Evolutionary conservation across 495 filamentous ascomycete species (phyloP).

Genomic region (Penicillium angulare): DNA sequence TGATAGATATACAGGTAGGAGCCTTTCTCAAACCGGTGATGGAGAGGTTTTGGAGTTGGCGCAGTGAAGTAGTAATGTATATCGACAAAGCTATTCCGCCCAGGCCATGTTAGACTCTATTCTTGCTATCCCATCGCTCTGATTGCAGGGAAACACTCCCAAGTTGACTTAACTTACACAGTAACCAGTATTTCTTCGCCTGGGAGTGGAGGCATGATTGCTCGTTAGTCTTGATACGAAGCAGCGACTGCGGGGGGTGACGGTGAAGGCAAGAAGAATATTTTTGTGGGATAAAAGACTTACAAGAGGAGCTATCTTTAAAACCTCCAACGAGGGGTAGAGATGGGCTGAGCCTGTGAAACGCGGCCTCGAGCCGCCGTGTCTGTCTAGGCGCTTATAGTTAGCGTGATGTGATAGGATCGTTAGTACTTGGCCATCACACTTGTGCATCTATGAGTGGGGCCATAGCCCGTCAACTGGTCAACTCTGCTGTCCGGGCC

Average conservation of each 20-base stretch:
- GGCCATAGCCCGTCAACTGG: conserved; percentile 2
- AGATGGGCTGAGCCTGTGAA: conserved; percentile 12
- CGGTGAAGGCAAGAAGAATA: background rate
- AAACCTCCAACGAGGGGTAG: conserved; percentile 18
- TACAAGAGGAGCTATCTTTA: conserved; percentile 11
- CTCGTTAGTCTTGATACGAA: background rate
- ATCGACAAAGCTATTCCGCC: conserved; percentile 69
- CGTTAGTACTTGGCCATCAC: conserved; percentile 13
- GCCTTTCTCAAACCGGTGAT: conserved; percentile 85
- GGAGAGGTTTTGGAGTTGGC: conserved; percentile 65
- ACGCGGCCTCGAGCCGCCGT: conserved; percentile 19
- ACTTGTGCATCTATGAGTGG: background rate
- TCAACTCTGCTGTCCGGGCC: conserved; percentile 1
- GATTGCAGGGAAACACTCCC: conserved; percentile 27
- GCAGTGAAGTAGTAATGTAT: conserved; percentile 84
- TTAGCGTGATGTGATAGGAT: conserved; percentile 22
- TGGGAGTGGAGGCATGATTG: conserved; percentile 68
- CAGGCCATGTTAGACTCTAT: conserved; percentile 2
- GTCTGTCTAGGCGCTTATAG: conserved; percentile 22
- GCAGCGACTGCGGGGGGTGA: background rate
- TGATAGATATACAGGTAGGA: conserved; percentile 89
- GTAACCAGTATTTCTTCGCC: conserved; percentile 79
- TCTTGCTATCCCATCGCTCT: background rate
- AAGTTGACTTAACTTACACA: conserved; percentile 60
- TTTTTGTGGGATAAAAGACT: conserved; percentile 7